Base-by-base conservation (phyloP, 306 rosid genomes). In the Carpinus fangiana region DNA sequence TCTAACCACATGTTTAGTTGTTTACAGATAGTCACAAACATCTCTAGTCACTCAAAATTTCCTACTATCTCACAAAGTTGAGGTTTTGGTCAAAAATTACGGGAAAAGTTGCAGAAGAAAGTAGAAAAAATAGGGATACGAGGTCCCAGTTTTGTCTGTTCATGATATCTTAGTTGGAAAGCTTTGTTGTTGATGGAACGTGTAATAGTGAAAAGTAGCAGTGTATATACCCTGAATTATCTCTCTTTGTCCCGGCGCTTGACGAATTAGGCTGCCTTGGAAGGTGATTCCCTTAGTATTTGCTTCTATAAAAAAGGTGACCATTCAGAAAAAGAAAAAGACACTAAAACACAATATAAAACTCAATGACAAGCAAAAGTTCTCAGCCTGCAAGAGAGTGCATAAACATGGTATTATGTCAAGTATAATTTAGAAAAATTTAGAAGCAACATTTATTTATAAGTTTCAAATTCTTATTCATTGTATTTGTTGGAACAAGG, bases 101-200 rank as follows among this genome's bases (percentile, higher is more conserved):
- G 53, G 48, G 23, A 48, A 48, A 57, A 72, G 62, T 54, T 48
- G 79, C 28, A 62, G 55, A 69, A 79, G 74, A 82, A 79, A 76
- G 78, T 82, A 82, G 75, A 23, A 76, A 82, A 76, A 74, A 47
- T 55, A 53, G 72, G 77, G 55, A 61, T 62, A 67, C 57, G 23
- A 78, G 78, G 80, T 73, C 79, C 85, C 80, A 66, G 68, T 75
- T 62, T 66, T 86, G 82, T 52, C 51, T 60, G 56, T 72, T 82
- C 57, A 73, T 73, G 28, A 73, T 80, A 76, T 50, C 73, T 43
- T 73, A 57, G 21, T 54, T 36, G 71, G 75, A 79, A 81, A 68
- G 60, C 34, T 70, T 68, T 60, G 11, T 14, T 64, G 51, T 72
- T 73, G 73, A 74, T 48, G 80, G 88, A 82, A 75, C 60, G 75